A percentile compares a stretch with the other conserved stretches of the same genome.
Evolutionary conservation across 2,329 filamentous ascomycete species (phyloP).

Genomic region (Malbranchea cinnamomea): DNA sequence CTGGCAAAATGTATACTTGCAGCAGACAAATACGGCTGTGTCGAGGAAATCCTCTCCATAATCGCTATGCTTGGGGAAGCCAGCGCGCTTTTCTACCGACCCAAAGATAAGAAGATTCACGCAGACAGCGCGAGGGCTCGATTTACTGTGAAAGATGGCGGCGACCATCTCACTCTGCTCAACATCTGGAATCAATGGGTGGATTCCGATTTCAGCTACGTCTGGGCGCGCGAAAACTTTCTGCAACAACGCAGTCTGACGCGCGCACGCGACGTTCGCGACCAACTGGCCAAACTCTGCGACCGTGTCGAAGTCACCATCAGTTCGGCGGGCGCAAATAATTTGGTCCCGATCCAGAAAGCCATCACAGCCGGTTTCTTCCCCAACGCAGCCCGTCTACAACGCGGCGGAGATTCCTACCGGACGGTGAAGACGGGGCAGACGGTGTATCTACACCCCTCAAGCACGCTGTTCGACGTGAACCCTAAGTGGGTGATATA

Average conservation of each 20-base stretch:
- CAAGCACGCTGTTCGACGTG: constrained; percentile 60
- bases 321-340: constrained; percentile 52
- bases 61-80: constrained; percentile 90
- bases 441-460: constrained; percentile 84
- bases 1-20: constrained; percentile 78
- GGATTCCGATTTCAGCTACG: constrained; percentile 71
- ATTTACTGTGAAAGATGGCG: constrained; percentile 81
- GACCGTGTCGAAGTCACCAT: constrained; percentile 75
- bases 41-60: constrained; percentile 81
- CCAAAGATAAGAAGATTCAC: constrained; percentile 94
- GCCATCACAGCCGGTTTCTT: constrained; percentile 88
- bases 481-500: constrained; percentile 83
- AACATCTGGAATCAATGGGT: constrained; percentile 96
- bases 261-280: constrained; percentile 76
- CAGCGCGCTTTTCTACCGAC: constrained; percentile 79
- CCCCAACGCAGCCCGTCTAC: constrained; percentile 72
- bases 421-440: constrained; percentile 82
- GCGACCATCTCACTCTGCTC: constrained; percentile 74
- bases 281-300: constrained; percentile 82
- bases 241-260: constrained; percentile 81
- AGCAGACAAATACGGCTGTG: constrained; percentile 78
- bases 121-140: constrained; percentile 79
- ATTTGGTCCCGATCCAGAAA: constrained; percentile 68
- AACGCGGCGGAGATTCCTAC: constrained; percentile 74
- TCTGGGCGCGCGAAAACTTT: constrained; percentile 90